These are phyloP conservation scores for Phytopythium delawarense DNA, from an alignment of 352 stramenopile species.

Conservation along the genomic window DNA sequence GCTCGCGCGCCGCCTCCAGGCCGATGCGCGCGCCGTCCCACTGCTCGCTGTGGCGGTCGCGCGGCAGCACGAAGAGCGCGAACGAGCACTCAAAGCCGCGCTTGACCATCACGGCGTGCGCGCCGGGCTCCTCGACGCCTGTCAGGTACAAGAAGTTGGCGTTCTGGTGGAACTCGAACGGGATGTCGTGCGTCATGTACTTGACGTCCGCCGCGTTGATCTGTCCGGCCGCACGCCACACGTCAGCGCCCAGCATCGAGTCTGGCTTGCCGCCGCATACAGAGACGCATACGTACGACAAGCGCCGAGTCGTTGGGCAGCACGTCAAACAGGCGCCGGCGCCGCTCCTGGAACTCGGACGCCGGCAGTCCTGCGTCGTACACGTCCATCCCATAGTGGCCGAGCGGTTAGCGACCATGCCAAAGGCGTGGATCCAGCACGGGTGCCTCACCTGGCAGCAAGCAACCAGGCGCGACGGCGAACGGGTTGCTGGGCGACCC, in stretches of 20 bases:
- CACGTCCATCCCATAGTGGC: too few relatives aligned
- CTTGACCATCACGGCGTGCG: slow-evolving; percentile 76
- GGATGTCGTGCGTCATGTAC: slow-evolving; percentile 87
- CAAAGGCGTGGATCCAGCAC: too few relatives aligned
- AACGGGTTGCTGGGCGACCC: slow-evolving; percentile 38
- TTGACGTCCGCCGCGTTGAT: slow-evolving; percentile 67
- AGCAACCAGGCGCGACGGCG: slow-evolving; percentile 32
- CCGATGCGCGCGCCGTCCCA: slow-evolving; percentile 76
- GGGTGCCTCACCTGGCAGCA: slow-evolving; percentile 37
- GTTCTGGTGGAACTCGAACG: slow-evolving; percentile 85
- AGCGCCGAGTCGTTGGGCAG: slow-evolving; percentile 72
- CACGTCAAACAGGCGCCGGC: slow-evolving; percentile 50
- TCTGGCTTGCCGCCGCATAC: not conserved
- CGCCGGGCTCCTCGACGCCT: slow-evolving; percentile 72
- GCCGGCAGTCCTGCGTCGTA: slow-evolving; percentile 35
- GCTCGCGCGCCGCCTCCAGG: slow-evolving; percentile 50
- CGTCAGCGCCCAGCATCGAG: not conserved
- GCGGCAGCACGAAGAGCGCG: slow-evolving; percentile 72
- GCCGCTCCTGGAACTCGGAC: slow-evolving; percentile 60
- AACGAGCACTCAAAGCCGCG: slow-evolving; percentile 53
- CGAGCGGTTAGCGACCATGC: too few relatives aligned
- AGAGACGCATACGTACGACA: slow-evolving; percentile 30
- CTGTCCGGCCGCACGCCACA: slow-evolving; percentile 6
- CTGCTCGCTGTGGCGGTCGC: slow-evolving; percentile 75
- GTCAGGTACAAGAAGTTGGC: slow-evolving; percentile 86